phyloP scores from a whole-genome alignment of 352 stramenopile genomes.

The Pythium rishiriense region DNA sequence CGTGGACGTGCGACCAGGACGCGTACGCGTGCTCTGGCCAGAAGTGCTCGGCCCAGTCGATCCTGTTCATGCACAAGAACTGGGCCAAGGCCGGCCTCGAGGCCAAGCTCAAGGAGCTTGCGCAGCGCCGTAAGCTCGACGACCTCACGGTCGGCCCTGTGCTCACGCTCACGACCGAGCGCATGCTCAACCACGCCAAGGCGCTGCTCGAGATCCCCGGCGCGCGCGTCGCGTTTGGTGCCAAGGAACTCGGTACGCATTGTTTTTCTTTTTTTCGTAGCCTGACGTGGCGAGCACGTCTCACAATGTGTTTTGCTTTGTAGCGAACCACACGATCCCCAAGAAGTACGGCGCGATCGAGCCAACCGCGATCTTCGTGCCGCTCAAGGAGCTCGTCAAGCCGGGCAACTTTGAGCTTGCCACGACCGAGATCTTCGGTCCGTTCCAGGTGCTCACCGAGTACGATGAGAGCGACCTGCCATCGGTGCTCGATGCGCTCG shows the following conservation, averaged over 20 bases:
- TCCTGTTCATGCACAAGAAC: conserved; percentile 99
- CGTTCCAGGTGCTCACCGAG: conserved; percentile 96
- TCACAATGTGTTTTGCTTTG: background rate
- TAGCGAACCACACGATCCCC: conserved; percentile 94
- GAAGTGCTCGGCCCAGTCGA: conserved; percentile 98
- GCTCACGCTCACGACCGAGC: conserved; percentile 95
- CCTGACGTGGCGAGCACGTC: background rate
- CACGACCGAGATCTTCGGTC: conserved; percentile 98
- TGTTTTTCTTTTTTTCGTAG: too few relatives aligned
- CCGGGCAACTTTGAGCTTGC: conserved; percentile 93
- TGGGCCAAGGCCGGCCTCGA: conserved; percentile 92
- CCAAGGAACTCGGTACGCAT: conserved; percentile 79
- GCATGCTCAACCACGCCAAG: conserved; percentile 93
- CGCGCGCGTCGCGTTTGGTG: conserved; percentile 94
- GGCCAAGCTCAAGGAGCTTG: conserved; percentile 91
- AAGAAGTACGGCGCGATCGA: conserved; percentile 95
- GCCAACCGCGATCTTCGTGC: conserved; percentile 97
- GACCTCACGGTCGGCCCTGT: conserved; percentile 97
- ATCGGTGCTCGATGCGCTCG: conserved; percentile 91
- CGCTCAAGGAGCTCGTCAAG: conserved; percentile 95
- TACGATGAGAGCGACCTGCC: conserved; percentile 92
- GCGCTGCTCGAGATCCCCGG: conserved; percentile 92
- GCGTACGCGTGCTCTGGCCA: conserved; percentile 98
- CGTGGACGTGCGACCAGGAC: conserved; percentile 98
- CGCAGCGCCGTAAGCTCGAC: conserved; percentile 87